Evolutionary conservation across 208 protist genomes (phyloP).

Genomic region (Strigomonas oncopelti): DNA sequence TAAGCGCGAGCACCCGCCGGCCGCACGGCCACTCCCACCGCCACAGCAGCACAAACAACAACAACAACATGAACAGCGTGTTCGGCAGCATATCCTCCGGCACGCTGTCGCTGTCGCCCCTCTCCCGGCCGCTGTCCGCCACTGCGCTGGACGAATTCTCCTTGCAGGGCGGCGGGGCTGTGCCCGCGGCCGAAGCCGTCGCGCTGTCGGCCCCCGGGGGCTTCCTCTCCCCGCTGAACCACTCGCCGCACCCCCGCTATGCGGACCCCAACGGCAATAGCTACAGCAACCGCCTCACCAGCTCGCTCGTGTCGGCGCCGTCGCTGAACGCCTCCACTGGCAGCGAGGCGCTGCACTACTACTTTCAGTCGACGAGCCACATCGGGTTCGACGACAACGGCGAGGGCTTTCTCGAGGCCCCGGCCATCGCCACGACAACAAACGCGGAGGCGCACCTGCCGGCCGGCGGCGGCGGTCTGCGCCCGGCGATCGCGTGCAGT

Average conservation of each 20-base stretch:
- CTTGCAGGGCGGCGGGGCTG: background rate
- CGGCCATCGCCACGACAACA: too few species aligned
- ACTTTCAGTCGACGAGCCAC: background rate
- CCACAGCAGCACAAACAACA: background rate
- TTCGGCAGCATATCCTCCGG: background rate
- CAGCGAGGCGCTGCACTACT: background rate
- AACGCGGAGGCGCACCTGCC: background rate
- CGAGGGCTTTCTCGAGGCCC: background rate
- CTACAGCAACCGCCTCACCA: background rate
- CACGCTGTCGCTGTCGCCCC: conserved; percentile 37
- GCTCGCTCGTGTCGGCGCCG: background rate
- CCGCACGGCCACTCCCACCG: background rate
- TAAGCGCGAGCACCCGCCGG: background rate
- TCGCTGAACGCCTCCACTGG: background rate
- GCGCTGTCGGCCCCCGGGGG: too few species aligned
- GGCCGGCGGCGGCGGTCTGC: too few species aligned
- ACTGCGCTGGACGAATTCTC: background rate
- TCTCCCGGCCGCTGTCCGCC: conserved; percentile 34
- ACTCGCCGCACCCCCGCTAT: background rate
- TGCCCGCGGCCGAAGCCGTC: too few species aligned
- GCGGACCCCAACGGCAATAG: background rate
- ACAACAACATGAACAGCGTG: background rate
- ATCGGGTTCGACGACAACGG: background rate
- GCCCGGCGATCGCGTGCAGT: background rate
- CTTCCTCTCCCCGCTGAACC: background rate